These are phyloP conservation scores for Dendrostoma leiphaemia DNA, from an alignment of 2,329 filamentous ascomycete genomes.

Conservation along the genomic window DNA sequence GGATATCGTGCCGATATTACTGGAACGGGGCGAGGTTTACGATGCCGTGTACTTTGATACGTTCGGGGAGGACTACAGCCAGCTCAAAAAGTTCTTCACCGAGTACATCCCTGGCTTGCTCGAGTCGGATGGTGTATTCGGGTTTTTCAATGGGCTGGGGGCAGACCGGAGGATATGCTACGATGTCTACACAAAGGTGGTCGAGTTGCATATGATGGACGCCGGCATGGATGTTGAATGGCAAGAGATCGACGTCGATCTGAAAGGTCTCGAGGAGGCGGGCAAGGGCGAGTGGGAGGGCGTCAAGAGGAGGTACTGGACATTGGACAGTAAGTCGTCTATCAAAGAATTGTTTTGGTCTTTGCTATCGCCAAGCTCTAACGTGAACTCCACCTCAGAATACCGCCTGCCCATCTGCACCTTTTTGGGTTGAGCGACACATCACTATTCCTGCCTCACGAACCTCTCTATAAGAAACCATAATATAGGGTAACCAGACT, in stretches of 20 bases:
- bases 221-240: slow-evolving; percentile 88
- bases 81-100: slow-evolving; percentile 82
- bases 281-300: slow-evolving; percentile 82
- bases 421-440: slow-evolving; percentile 58
- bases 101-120: slow-evolving; percentile 82
- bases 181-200: slow-evolving; percentile 90
- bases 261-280: slow-evolving; percentile 59
- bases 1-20: slow-evolving; percentile 67
- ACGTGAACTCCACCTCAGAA: slow-evolving; percentile 39
- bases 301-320: slow-evolving; percentile 87
- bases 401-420: slow-evolving; percentile 74
- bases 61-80: slow-evolving; percentile 89
- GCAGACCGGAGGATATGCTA: slow-evolving; percentile 92
- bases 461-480: too few species aligned
- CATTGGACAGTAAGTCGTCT: slow-evolving; percentile 61
- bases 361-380: slow-evolving; percentile 18
- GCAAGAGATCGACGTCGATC: slow-evolving; percentile 73
- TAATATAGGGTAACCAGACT: neutral
- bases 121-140: slow-evolving; percentile 69
- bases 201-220: slow-evolving; percentile 86
- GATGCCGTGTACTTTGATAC: slow-evolving; percentile 97
- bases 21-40: slow-evolving; percentile 68
- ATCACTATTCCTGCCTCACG: neutral
- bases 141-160: slow-evolving; percentile 88
- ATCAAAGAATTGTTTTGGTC: neutral